A percentile compares a stretch with the other conserved stretches of the same genome.
Conservation (phyloP, 495 filamentous ascomycete genomes). For the Stereocaulon alpinum region DNA sequence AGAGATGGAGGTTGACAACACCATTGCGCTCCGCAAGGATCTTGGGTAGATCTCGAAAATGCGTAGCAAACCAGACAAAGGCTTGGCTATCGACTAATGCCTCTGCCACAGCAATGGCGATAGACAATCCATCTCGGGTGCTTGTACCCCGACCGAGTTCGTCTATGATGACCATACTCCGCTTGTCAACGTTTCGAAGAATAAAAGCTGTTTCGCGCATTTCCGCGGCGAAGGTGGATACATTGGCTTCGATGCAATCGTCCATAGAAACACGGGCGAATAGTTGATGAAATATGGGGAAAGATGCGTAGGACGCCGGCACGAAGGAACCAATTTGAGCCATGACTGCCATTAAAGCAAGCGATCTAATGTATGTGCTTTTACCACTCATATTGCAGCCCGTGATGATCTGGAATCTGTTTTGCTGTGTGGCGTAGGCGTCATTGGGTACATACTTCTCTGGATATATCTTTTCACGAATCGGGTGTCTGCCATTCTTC, state of each 20-base stretch:
- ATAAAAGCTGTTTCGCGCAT: constrained; percentile 96
- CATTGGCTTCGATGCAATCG: constrained; percentile 82
- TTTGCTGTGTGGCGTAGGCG: constrained; percentile 66
- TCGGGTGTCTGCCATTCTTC: constrained; percentile 72
- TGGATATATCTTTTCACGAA: constrained; percentile 60
- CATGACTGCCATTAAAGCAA: constrained; percentile 82
- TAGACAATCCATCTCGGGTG: constrained; percentile 74
- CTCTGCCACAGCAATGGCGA: constrained; percentile 84
- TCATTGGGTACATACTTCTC: constrained; percentile 77
- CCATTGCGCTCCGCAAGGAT: constrained; percentile 64
- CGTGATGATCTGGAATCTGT: constrained; percentile 84
- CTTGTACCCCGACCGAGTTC: constrained; percentile 91
- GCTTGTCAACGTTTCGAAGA: constrained; percentile 60
- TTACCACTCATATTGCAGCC: constrained; percentile 99
- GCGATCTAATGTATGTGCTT: constrained; percentile 81
- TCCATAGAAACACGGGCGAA: constrained; percentile 81
- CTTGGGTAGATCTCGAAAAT: constrained; percentile 73
- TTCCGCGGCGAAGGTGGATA: constrained; percentile 87
- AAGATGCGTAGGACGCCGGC: constrained; percentile 70
- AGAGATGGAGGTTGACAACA: constrained; percentile 73
- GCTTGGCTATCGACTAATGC: constrained; percentile 66
- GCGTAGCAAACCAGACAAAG: constrained; percentile 84
- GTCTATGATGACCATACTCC: constrained; percentile 78
- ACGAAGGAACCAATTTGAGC: constrained; percentile 89
- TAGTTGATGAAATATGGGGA: constrained; percentile 70